Evolutionary conservation across 768 basidiomycete genomes (phyloP), one percentile per base, ranked within the genome.

Genomic region (Plicaturopsis crispa): DNA sequence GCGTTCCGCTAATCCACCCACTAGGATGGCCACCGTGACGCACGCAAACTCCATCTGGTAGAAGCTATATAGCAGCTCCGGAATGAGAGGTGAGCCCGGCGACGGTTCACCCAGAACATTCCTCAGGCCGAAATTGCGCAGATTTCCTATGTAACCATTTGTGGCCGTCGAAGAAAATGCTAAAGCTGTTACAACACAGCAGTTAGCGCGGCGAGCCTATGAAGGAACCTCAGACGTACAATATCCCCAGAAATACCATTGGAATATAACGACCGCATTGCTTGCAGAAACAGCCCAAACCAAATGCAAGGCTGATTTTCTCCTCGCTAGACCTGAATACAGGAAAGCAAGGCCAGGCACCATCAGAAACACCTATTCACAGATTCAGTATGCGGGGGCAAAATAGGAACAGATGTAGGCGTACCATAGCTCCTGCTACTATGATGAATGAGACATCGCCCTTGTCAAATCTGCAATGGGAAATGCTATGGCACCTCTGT

Each of bases 21-120:
- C 67, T 19, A 88, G 56, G 35, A 87, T 86, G 10, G 67, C 80
- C 12, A 82, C 80, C 1, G 86, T 89, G 13, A 90, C 84, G 39
- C 80, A 83, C 16, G 79, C 84, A 53, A 86, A 89, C 60, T 85
- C 84, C 80, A 85, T 82, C 54, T 87, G 84, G 66, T 85, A 91
- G 60, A 90, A 82, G 48, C 75, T 78, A 65, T 86, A 93, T 21
- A 93, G 67, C 34, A 92, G 65, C 39, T 80, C 80, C 6, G 91
- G 91, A 40, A 93, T 76, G 30, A 87, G 70, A 28, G 81, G 78
- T 0, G 84, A 84, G 11, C 85, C 90, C 10, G 84, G 81, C 7
- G 84, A 84, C 0, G 85, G 81, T 11, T 74, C 63, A 20, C 61
- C 80, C 41, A 84, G 69, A 20, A 91, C 89, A 41, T 78, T 66